phyloP scores from a whole-genome alignment of 1,139 yeast genomes.

The Saccharomyces hybrid region DNA sequence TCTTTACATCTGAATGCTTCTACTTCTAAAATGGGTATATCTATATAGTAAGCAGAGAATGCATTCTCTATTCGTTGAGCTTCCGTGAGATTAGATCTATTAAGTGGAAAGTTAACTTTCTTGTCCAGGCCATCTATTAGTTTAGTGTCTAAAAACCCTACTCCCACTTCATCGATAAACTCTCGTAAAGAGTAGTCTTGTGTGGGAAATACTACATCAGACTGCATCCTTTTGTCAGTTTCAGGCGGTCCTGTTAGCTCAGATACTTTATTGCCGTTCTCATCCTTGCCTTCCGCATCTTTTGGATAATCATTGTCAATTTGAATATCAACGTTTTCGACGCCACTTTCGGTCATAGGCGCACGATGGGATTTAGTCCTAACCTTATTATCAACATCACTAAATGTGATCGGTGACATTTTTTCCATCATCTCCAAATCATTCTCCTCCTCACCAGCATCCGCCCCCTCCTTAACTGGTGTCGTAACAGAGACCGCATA shows the following conservation, averaged over 20 bases:
- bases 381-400: slow-evolving; percentile 6
- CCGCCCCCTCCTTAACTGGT: not conserved
- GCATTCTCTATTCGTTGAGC: slow-evolving; percentile 13
- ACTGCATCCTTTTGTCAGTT: not conserved
- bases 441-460: slow-evolving; percentile 6
- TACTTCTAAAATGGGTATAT: slow-evolving; percentile 39
- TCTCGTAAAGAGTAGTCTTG: slow-evolving; percentile 11
- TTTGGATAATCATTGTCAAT: not conserved
- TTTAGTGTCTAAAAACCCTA: slow-evolving; percentile 41
- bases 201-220: not conserved
- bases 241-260: not conserved
- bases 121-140: slow-evolving; percentile 3
- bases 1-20: slow-evolving; percentile 50
- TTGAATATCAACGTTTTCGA: no score
- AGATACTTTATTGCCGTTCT: not conserved
- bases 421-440: slow-evolving; percentile 24
- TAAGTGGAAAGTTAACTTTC: slow-evolving; percentile 21
- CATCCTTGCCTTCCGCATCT: not conserved
- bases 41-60: slow-evolving; percentile 16
- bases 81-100: slow-evolving; percentile 30
- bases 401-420: slow-evolving; percentile 27
- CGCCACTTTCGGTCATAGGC: not conserved
- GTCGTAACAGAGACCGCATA: slow-evolving; percentile 3
- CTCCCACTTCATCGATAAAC: slow-evolving; percentile 42
- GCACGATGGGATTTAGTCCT: not conserved